These are phyloP conservation scores for Aspergillus affinis DNA, from an alignment of 495 filamentous ascomycete species.

Conservation along the genomic window DNA sequence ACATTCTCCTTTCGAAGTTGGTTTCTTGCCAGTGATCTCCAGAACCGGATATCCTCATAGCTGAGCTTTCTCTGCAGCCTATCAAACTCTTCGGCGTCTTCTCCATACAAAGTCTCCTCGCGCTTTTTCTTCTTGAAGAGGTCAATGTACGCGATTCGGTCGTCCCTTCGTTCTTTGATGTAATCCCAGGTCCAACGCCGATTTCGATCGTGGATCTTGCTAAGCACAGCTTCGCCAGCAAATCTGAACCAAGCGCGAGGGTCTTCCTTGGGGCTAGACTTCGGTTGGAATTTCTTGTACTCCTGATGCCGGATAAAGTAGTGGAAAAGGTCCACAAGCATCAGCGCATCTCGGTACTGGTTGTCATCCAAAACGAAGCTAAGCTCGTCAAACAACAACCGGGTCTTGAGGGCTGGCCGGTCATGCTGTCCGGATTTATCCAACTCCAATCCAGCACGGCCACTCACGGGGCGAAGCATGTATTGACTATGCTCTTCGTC, in stretches of 20 bases:
- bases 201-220: conserved; percentile 92
- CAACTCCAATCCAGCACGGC: conserved; percentile 86
- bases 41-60: conserved; percentile 97
- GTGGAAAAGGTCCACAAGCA: conserved; percentile 98
- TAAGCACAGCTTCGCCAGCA: conserved; percentile 81
- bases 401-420: conserved; percentile 84
- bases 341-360: conserved; percentile 92
- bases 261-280: conserved; percentile 80
- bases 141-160: conserved; percentile 83
- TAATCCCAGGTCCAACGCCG: conserved; percentile 91
- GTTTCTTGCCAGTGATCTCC: conserved; percentile 90
- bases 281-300: conserved; percentile 91
- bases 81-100: conserved; percentile 70
- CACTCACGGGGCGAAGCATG: conserved; percentile 92
- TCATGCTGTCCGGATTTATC: conserved; percentile 84
- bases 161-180: conserved; percentile 87
- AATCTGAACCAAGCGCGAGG: conserved; percentile 90
- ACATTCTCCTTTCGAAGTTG: conserved; percentile 93
- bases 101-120: conserved; percentile 65
- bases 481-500: conserved; percentile 79
- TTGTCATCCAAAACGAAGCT: conserved; percentile 93
- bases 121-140: conserved; percentile 92
- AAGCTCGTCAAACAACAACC: conserved; percentile 89
- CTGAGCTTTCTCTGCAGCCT: conserved; percentile 81
- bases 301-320: conserved; percentile 98